phyloP scores from a whole-genome alignment of 1,284 basidiomycete genomes.

The Ustilago vetiveriae region DNA sequence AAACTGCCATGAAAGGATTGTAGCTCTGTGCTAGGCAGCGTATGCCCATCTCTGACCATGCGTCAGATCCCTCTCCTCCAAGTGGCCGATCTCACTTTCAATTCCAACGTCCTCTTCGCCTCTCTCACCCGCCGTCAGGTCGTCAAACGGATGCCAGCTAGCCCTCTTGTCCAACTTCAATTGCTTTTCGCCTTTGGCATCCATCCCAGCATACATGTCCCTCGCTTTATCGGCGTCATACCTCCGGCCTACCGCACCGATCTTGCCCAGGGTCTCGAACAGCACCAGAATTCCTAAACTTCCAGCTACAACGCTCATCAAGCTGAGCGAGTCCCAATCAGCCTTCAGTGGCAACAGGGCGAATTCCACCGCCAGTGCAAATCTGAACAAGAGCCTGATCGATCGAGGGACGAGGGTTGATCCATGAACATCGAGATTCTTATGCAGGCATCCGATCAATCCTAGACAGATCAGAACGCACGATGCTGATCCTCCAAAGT shows the following conservation, averaged over 20 bases:
- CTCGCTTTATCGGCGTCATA: slow-evolving; percentile 47
- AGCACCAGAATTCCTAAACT: slow-evolving; percentile 50
- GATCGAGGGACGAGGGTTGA: slow-evolving; percentile 53
- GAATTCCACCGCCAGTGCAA: slow-evolving; percentile 46
- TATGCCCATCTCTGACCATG: slow-evolving; percentile 59
- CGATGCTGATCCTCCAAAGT: slow-evolving; percentile 51
- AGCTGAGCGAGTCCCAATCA: slow-evolving; percentile 44
- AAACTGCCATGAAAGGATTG: no score
- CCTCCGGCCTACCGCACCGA: slow-evolving; percentile 56
- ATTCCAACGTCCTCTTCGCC: slow-evolving; percentile 66
- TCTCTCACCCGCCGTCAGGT: slow-evolving; percentile 59
- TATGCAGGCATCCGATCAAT: slow-evolving; percentile 57
- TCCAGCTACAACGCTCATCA: slow-evolving; percentile 45
- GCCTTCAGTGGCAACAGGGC: slow-evolving; percentile 50
- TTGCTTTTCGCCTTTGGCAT: slow-evolving; percentile 14
- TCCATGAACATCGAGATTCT: slow-evolving; percentile 51
- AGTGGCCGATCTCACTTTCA: slow-evolving; percentile 61
- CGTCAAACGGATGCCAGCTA: slow-evolving; percentile 62
- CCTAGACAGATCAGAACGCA: slow-evolving; percentile 50
- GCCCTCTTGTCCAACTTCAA: slow-evolving; percentile 31
- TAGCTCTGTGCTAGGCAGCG: slow-evolving; percentile 35
- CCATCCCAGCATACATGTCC: slow-evolving; percentile 42
- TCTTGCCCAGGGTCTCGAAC: slow-evolving; percentile 63
- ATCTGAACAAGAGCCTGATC: slow-evolving; percentile 48
- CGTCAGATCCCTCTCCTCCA: slow-evolving; percentile 58